Percentiles rank a stretch among this genome's conserved stretches.
phyloP scores from a whole-genome alignment of 2,329 filamentous ascomycete genomes.

The Fusarium luffae region DNA sequence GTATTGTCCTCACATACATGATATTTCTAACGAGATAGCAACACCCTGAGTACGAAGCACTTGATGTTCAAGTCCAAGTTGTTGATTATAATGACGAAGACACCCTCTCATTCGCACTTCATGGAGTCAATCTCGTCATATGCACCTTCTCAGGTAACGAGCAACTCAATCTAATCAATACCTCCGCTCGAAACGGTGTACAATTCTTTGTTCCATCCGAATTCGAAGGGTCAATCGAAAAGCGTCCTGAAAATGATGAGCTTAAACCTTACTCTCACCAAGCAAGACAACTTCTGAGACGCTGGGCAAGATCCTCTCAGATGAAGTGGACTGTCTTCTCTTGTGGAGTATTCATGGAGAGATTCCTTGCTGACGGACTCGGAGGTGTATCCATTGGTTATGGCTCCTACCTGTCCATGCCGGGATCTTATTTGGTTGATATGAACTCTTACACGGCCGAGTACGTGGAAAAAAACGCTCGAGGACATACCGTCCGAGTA shows the following conservation, averaged over 20 bases:
- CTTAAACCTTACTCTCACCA: conserved; percentile 64
- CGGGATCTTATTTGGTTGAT: conserved; percentile 75
- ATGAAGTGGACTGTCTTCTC: conserved; percentile 78
- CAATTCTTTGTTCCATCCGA: conserved; percentile 79
- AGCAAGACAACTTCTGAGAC: conserved; percentile 67
- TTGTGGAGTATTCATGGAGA: conserved; percentile 80
- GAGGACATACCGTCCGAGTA: conserved; percentile 64
- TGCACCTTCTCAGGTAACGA: conserved; percentile 75
- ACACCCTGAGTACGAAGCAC: conserved; percentile 64
- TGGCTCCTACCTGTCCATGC: conserved; percentile 62
- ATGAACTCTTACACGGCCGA: conserved; percentile 67
- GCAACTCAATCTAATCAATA: conserved; percentile 78
- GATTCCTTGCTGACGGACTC: conserved; percentile 76
- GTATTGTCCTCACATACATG: background rate
- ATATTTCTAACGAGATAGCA: conserved; percentile 53
- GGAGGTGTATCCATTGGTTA: conserved; percentile 67
- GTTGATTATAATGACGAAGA: conserved; percentile 73
- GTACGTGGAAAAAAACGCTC: conserved; percentile 65
- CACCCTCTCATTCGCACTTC: conserved; percentile 72
- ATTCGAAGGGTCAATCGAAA: conserved; percentile 73
- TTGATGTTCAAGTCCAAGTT: conserved; percentile 72
- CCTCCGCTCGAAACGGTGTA: conserved; percentile 72
- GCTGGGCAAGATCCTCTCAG: conserved; percentile 58
- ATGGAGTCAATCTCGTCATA: conserved; percentile 78
- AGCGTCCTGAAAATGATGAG: conserved; percentile 65